A percentile compares a stretch with the other conserved stretches of the same genome.
Conservation (phyloP, 805 yeast genomes). For the Torulaspora maleeae region DNA sequence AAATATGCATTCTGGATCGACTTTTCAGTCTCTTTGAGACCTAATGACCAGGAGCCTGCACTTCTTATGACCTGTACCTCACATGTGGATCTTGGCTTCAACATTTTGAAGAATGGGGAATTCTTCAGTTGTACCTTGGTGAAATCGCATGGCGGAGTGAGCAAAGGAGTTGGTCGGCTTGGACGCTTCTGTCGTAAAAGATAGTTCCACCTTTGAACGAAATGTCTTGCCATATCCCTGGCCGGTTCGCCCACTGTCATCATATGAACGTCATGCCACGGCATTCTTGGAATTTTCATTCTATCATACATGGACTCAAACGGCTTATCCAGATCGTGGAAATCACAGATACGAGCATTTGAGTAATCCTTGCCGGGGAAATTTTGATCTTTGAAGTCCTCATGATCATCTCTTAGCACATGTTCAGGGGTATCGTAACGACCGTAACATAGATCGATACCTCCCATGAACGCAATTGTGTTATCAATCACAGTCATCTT, state of each 20-base stretch:
- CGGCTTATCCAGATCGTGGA: slow-evolving; percentile 73
- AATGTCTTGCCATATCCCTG: slow-evolving; percentile 86
- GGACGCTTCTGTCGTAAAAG: slow-evolving; percentile 90
- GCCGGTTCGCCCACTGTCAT: slow-evolving; percentile 92
- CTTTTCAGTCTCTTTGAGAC: slow-evolving; percentile 75
- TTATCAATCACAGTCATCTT: slow-evolving; percentile 83
- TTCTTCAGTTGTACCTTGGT: slow-evolving; percentile 63
- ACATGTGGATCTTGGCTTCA: slow-evolving; percentile 71
- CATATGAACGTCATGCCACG: slow-evolving; percentile 99
- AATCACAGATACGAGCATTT: slow-evolving; percentile 89
- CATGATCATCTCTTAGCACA: slow-evolving; percentile 72
- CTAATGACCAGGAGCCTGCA: slow-evolving; percentile 89
- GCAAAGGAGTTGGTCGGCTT: slow-evolving; percentile 83
- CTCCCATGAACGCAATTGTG: slow-evolving; percentile 87
- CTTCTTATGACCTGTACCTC: slow-evolving; percentile 89
- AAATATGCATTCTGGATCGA: slow-evolving; percentile 92
- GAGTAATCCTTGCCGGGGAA: slow-evolving; percentile 98
- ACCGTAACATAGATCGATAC: slow-evolving; percentile 93
- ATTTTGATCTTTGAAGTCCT: slow-evolving; percentile 45
- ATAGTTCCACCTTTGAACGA: slow-evolving; percentile 97
- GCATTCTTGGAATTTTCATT: slow-evolving; percentile 82
- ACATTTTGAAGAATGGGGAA: slow-evolving; percentile 39
- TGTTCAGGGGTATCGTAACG: slow-evolving; percentile 97
- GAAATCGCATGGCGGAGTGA: slow-evolving; percentile 89
- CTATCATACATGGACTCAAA: slow-evolving; percentile 91